Evolutionary conservation across 331 rosid genomes (phyloP).

Genomic region (Spiraea crenata): DNA sequence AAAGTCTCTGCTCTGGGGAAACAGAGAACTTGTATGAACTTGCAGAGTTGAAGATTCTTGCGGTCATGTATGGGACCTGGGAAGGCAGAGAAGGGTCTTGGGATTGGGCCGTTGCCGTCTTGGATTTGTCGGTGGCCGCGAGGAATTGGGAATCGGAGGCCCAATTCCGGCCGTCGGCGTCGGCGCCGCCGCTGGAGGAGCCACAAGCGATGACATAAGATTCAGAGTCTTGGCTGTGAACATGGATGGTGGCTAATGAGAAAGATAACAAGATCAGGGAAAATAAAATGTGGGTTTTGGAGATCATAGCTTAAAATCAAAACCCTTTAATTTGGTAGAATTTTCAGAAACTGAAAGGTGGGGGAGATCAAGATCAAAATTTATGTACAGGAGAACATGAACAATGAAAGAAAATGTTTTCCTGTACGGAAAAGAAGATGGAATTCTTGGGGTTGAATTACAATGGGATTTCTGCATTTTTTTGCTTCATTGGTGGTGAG

Average conservation of each 20-base stretch:
- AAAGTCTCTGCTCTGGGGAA: slow-evolving; percentile 27
- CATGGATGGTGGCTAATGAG: neutral
- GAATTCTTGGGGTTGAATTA: neutral
- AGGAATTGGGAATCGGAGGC: slow-evolving; percentile 33
- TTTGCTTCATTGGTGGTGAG: neutral
- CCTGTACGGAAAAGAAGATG: neutral
- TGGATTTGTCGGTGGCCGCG: slow-evolving; percentile 15
- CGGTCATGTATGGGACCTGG: slow-evolving; percentile 41
- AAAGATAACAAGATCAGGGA: slow-evolving; percentile 17
- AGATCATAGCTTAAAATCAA: slow-evolving; percentile 23
- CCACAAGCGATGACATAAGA: slow-evolving; percentile 45
- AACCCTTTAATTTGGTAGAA: neutral
- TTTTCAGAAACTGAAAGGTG: neutral
- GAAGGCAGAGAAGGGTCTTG: slow-evolving; percentile 57
- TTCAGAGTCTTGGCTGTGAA: slow-evolving; percentile 2
- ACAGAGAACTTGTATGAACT: slow-evolving; percentile 29
- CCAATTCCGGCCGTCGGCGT: slow-evolving; percentile 41
- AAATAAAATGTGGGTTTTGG: slow-evolving; percentile 13
- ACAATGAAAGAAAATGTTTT: neutral
- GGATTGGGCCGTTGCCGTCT: slow-evolving; percentile 22
- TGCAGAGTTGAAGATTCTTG: slow-evolving; percentile 39
- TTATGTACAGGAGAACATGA: neutral
- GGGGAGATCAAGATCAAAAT: neutral
- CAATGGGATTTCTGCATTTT: neutral
- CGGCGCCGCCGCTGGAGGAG: slow-evolving; percentile 32